These are phyloP conservation scores for Serendipita sp. DNA, from an alignment of 768 basidiomycete species.

Conservation along the genomic window DNA sequence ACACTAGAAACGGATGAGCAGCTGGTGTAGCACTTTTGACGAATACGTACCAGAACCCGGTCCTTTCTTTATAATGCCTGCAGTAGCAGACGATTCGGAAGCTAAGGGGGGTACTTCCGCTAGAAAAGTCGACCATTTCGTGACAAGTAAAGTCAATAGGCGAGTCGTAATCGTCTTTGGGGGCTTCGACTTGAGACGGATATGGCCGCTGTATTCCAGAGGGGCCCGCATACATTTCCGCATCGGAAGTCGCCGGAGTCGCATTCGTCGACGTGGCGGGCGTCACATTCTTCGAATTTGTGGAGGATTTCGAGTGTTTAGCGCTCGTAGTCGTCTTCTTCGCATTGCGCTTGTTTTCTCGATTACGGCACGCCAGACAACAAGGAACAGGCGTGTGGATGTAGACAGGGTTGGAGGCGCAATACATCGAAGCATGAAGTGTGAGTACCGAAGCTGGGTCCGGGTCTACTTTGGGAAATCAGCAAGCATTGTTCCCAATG, in stretches of 20 bases:
- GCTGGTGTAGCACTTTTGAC: neutral
- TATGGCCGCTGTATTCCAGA: neutral
- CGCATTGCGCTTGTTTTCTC: neutral
- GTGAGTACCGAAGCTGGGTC: neutral
- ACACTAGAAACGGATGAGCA: slow-evolving; percentile 30
- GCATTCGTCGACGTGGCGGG: neutral
- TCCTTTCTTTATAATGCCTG: slow-evolving; percentile 92
- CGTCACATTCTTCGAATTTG: neutral
- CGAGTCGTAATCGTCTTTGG: neutral
- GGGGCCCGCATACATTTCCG: neutral
- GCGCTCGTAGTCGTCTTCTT: neutral
- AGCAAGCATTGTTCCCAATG: neutral
- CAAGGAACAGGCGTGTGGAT: neutral
- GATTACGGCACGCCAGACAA: neutral
- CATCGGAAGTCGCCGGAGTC: neutral
- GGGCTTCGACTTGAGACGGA: neutral
- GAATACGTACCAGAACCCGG: slow-evolving; percentile 45
- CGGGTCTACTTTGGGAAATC: neutral
- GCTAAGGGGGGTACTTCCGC: slow-evolving; percentile 78
- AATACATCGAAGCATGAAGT: neutral
- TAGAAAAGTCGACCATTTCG: slow-evolving; percentile 73
- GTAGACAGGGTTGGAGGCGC: neutral
- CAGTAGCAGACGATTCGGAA: slow-evolving; percentile 97
- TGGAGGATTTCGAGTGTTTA: neutral
- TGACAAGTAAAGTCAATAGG: slow-evolving; percentile 69